These are phyloP conservation scores for Neurospora sp. DNA, from an alignment of 495 filamentous ascomycete genomes.

Conservation along the genomic window DNA sequence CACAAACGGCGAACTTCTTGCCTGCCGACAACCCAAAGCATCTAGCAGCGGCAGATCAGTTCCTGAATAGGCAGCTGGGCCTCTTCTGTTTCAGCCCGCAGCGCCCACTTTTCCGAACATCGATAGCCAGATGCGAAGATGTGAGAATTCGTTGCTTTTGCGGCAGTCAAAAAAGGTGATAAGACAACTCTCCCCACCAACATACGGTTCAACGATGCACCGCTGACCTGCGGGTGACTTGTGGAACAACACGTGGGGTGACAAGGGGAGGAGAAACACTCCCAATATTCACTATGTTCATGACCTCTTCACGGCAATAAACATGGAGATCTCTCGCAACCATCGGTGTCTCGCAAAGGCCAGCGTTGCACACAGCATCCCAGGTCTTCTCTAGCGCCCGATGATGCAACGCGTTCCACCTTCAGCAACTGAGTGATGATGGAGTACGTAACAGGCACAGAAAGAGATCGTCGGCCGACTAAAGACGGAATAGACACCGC, in stretches of 20 bases:
- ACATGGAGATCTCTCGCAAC: neutral
- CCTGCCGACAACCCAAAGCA: neutral
- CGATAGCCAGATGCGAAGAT: neutral
- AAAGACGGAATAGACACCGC: neutral
- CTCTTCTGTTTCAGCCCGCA: neutral
- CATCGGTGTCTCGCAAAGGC: neutral
- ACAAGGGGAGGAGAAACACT: neutral
- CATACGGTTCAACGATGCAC: neutral
- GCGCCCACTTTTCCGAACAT: neutral
- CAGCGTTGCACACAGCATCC: neutral
- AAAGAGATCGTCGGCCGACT: neutral
- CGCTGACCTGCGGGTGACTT: neutral
- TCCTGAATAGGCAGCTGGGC: neutral
- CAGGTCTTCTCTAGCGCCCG: neutral
- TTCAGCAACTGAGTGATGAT: neutral
- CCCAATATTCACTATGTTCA: neutral
- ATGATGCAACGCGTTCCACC: neutral
- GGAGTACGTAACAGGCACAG: neutral
- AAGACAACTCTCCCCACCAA: neutral
- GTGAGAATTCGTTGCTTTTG: neutral
- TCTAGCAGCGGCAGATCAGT: neutral
- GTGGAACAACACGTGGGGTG: neutral
- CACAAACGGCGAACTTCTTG: neutral
- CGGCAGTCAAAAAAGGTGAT: neutral
- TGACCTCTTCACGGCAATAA: neutral